Evolutionary conservation across 2,329 filamentous ascomycete species (phyloP), one percentile per base, ranked within the genome.

Genomic region (Penicillium frequentans): DNA sequence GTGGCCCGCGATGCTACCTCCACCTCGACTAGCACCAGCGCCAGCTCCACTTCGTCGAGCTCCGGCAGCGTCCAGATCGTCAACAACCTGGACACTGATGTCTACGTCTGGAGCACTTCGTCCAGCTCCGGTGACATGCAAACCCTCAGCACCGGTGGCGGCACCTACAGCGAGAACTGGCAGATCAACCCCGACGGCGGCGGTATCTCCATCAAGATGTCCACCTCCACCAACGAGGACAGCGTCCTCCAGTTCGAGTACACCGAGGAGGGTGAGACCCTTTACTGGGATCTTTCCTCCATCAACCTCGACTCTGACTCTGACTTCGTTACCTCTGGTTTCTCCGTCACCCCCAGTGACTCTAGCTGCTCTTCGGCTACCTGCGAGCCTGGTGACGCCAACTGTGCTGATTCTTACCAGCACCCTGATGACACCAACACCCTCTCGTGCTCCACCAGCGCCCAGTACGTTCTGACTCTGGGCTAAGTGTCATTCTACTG

Each of bases 211-310:
- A 70, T 74, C 62, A 74, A 74, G 68, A 62, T 74, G 39, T 65
- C 70, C 42, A 64, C 66, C 54, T 52, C 59, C 27, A 13, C 62
- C 49, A 46, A 7, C 43, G 21, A 56, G 39, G 55, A 60, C 31
- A 61, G 56, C 19, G 64, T 66, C 5, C 61, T 66, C 26, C 64
- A 66, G 54, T 66, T 66, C 57, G 73, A 76, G 58, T 76, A 76
- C 67, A 75, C 72, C 44, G 57, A 67, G 26, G 45, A 64, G 10
- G 57, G 56, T 7, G 65, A 68, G 24, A 72, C 61, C 8, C 65
- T 76, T 44, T 75, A 57, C 68, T 76, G 73, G 70, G 73, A 75
- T 55, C 61, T 75, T 37, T 75, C 73, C 47, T 73, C 68, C 55
- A 74, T 75, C 61, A 64, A 76, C 56, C 59, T 73, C 49, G 62